Evolutionary conservation across 352 stramenopile species (phyloP), one percentile per base, ranked within the genome.

Genomic region (Aphanomyces cochlioides): DNA sequence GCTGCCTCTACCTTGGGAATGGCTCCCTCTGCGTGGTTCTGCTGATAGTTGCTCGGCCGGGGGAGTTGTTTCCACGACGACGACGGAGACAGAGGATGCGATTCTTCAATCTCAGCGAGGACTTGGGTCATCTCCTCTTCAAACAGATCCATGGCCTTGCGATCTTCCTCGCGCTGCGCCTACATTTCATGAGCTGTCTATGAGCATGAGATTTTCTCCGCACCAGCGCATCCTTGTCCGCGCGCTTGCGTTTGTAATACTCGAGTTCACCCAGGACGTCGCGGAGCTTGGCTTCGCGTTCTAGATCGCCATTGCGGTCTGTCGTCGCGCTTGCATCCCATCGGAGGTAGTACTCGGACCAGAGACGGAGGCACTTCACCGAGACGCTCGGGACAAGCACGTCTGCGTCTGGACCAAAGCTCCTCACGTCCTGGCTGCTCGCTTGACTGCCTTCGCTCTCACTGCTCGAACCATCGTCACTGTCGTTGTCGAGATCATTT

Each of bases 271-370:
- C 47, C 15, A 70, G 64, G 13, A 70, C 64, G 38, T 70, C 64
- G 5, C 64, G 64, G 5, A 70, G 54, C 54, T 72, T 82, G 48
- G 80, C 78, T 19, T 90, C 81, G 12, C 85, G 80, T 19, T 90
- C 80, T 41, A 81, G 79, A 36, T 82, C 64, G 48, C 79, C 78
- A 15, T 90, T 80, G 10, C 85, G 80, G 15, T 90, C 80, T 40
- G 80, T 82, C 36, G 80, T 76, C 5, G 77, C 81, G 2, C 77
- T 80, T 0, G 84, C 78, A 48, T 95, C 84, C 83, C 84, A 93
- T 5, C 87, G 83, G 65, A 95, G 64, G 43, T 92, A 95, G 66
- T 93, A 95, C 15, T 83, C 77, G 12, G 79, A 77, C 87, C 87
- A 95, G 34, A 95, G 91, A 47, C 78, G 75, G 10, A 95, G 71